Base-by-base conservation (phyloP, 768 basidiomycete species). In the Serendipita sp. region DNA sequence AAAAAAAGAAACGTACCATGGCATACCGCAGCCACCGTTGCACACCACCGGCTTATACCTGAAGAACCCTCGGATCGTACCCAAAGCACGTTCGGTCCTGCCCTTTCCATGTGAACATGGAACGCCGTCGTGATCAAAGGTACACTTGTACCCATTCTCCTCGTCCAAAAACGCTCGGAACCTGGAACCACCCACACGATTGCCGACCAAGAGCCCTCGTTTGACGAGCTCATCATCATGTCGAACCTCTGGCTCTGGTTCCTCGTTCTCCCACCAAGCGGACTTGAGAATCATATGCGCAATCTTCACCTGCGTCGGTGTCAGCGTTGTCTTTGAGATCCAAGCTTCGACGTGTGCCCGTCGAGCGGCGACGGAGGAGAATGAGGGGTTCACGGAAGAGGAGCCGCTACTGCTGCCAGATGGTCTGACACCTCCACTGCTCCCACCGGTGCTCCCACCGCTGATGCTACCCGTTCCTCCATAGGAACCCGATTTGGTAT, bases 131-230 rank as follows among this genome's bases (percentile, higher is more conserved):
- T 60, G 56, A 36, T 60, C 56, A 60, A 60, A 60, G 8, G 56
- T 60, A 36, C 56, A 60, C 56, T n/a, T 60, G 30, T 38, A 60
- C 35, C 56, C 56, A 32, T 38, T 32, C 56, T 60, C 56, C 56
- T 60, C 56, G 36, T 60, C 56, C 56, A 60, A 60, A 38, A 60
- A 60, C 16, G 56, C 56, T 10, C 56, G 56, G 30, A 60, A 60
- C 18, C 56, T 10, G 56, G 28, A 30, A 8, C 56, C 56, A 35
- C 56, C 56, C 7, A 51, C 30, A 32, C 30, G 48, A 18, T 18
- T 51, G 18, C 18, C 18, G 32, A 34, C 32, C 28, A 60, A 2
- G 16, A 60, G 35, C 16, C 56, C 56, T n/a, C 36, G 28, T 10
- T 34, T 38, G 56, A 60, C 56, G 30, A 60, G 36, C 16, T 34